Evolutionary conservation across 2,329 filamentous ascomycete genomes (phyloP).

Genomic region (Beauveria pseudobassiana): DNA sequence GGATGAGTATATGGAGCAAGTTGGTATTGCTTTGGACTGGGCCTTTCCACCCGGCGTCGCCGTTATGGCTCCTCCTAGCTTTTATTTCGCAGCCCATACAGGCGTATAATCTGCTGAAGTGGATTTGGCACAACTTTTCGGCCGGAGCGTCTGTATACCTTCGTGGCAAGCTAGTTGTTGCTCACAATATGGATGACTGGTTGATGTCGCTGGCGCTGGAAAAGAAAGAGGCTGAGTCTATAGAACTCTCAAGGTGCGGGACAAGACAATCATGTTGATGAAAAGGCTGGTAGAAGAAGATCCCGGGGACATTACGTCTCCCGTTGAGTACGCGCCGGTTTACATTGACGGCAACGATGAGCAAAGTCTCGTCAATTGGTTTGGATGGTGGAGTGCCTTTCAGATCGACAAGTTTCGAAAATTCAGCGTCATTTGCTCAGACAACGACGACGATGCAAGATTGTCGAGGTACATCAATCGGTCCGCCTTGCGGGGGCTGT

Average conservation of each 20-base stretch:
- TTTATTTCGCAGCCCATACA: conserved; percentile 29
- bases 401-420: conserved; percentile 44
- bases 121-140: conserved; percentile 23
- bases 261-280: conserved; percentile 6
- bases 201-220: conserved; percentile 21
- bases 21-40: conserved; percentile 19
- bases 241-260: not conserved
- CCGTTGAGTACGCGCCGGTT: conserved; percentile 39
- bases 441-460: conserved; percentile 14
- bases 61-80: conserved; percentile 35
- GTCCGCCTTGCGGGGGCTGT: conserved; percentile 7
- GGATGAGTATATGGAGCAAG: conserved; percentile 10
- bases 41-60: conserved; percentile 26
- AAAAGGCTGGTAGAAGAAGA: not conserved
- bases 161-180: conserved; percentile 23
- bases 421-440: conserved; percentile 49
- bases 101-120: conserved; percentile 28
- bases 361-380: conserved; percentile 56
- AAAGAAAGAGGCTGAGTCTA: conserved; percentile 11
- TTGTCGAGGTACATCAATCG: conserved; percentile 19
- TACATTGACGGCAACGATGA: conserved; percentile 51
- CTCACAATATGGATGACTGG: conserved; percentile 23
- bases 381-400: conserved; percentile 48
- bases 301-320: conserved; percentile 10
- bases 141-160: conserved; percentile 9